Percentiles rank a stretch among this genome's conserved stretches.
phyloP scores from a whole-genome alignment of 2,329 filamentous ascomycete genomes.

The Aspergillus hortae region DNA sequence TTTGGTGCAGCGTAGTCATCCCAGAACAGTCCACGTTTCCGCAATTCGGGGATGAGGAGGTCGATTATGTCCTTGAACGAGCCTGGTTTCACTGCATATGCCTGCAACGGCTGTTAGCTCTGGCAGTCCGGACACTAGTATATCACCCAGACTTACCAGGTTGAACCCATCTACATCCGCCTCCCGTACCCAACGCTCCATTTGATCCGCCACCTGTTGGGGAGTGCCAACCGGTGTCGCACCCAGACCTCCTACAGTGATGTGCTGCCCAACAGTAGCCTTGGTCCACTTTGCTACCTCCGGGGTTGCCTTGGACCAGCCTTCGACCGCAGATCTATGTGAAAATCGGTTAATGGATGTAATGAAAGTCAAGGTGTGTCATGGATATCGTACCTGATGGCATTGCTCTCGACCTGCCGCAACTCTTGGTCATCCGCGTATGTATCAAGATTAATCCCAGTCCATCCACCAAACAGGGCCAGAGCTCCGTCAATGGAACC shows the following conservation, averaged over 20 bases:
- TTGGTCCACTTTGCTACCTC: constrained; percentile 69
- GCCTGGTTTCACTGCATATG: constrained; percentile 64
- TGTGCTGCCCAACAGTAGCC: constrained; percentile 63
- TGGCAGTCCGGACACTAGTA: too few species aligned
- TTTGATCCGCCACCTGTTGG: constrained; percentile 61
- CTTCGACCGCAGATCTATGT: constrained; percentile 46
- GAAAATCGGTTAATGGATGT: too few species aligned
- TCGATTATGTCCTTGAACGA: constrained; percentile 67
- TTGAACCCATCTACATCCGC: constrained; percentile 74
- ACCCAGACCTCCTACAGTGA: constrained; percentile 65
- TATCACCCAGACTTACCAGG: constrained; percentile 49
- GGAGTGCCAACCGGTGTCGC: constrained; percentile 63
- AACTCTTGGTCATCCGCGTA: constrained; percentile 64
- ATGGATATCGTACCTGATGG: constrained; percentile 44
- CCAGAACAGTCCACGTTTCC: constrained; percentile 48
- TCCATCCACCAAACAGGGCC: constrained; percentile 72
- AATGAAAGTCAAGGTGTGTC: too few species aligned
- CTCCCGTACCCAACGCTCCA: constrained; percentile 65
- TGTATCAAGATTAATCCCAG: constrained; percentile 60
- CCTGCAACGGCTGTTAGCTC: constrained; percentile 35
- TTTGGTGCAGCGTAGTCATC: constrained; percentile 35
- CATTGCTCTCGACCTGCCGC: constrained; percentile 59
- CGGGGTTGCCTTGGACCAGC: constrained; percentile 54
- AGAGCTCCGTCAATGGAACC: constrained; percentile 64
- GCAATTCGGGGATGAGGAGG: constrained; percentile 62